A percentile compares a stretch with the other conserved stretches of the same genome.
Conservation (phyloP, 176 grass and related monocot species). For the Lolium rigidum region DNA sequence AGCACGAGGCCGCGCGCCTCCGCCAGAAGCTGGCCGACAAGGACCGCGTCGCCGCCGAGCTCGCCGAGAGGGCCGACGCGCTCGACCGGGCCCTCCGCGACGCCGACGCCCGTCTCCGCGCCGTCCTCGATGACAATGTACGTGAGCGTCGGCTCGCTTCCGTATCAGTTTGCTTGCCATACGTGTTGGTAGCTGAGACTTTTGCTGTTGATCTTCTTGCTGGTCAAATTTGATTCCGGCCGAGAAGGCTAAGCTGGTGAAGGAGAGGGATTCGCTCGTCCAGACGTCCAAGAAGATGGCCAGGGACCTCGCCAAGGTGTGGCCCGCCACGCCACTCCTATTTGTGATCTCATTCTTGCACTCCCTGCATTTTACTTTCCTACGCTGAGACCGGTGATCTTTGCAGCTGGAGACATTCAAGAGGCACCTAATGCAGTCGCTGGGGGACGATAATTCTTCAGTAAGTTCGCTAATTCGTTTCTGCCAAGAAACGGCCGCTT, state of each 20-base stretch:
- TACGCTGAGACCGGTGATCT: not conserved
- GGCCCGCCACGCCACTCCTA: not conserved
- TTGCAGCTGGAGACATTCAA: slow-evolving; percentile 90
- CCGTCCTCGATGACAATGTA: slow-evolving; percentile 79
- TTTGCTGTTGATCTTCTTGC: not conserved
- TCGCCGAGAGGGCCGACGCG: slow-evolving; percentile 61
- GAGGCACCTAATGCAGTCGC: slow-evolving; percentile 86
- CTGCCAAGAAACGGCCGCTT: not conserved
- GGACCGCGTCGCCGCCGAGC: slow-evolving; percentile 67
- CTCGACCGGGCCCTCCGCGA: slow-evolving; percentile 66
- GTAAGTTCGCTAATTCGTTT: slow-evolving; percentile 32
- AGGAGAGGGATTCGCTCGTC: slow-evolving; percentile 78
- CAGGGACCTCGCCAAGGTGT: slow-evolving; percentile 82
- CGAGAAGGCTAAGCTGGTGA: slow-evolving; percentile 61
- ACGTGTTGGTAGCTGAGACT: not conserved
- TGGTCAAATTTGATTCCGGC: not conserved
- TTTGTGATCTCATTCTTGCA: not conserved
- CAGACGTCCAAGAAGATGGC: slow-evolving; percentile 87
- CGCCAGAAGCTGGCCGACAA: slow-evolving; percentile 70
- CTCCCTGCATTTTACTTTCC: not conserved
- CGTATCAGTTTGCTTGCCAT: too few relatives aligned
- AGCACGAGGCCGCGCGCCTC: slow-evolving; percentile 68
- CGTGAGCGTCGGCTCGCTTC: too few relatives aligned
- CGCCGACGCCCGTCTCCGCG: slow-evolving; percentile 57
- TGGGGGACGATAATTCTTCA: slow-evolving; percentile 70